These are phyloP conservation scores for Cyclostephanos tholiformis DNA, from an alignment of 108 stramenopile genomes.

Conservation along the genomic window DNA sequence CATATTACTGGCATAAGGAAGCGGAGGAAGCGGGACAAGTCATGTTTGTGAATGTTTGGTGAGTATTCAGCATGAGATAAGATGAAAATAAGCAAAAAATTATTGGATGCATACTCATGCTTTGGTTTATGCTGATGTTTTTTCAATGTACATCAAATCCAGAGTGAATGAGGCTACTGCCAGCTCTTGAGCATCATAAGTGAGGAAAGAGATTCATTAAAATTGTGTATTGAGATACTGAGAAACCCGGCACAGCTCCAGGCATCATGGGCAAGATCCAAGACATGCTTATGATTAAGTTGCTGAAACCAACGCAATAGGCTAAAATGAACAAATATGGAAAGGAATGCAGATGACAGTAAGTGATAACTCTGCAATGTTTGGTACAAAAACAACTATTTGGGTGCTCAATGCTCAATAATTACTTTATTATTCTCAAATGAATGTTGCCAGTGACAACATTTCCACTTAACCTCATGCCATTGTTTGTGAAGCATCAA, in stretches of 20 bases:
- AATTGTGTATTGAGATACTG: conserved; percentile 76
- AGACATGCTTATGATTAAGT: conserved; percentile 68
- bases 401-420: not conserved
- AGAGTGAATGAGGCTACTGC: conserved; percentile 78
- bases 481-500: conserved; percentile 57
- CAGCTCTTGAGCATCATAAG: conserved; percentile 61
- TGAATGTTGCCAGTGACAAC: conserved; percentile 28
- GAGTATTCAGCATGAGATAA: conserved; percentile 11
- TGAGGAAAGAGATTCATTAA: conserved; percentile 64
- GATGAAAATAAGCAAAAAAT: not conserved
- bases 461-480: conserved; percentile 62
- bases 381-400: not conserved
- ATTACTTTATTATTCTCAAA: not conserved
- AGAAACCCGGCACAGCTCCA: conserved; percentile 54
- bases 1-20: conserved; percentile 61
- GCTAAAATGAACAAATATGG: conserved; percentile 57
- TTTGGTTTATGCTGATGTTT: too few relatives aligned
- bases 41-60: conserved; percentile 71
- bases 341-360: conserved; percentile 60
- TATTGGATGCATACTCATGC: not conserved
- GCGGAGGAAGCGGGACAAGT: conserved; percentile 65
- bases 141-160: conserved; percentile 14
- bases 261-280: conserved; percentile 58
- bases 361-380: not conserved
- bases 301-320: conserved; percentile 64